phyloP scores from a whole-genome alignment of 176 grass and related monocot genomes.

The Hordeum marinum region DNA sequence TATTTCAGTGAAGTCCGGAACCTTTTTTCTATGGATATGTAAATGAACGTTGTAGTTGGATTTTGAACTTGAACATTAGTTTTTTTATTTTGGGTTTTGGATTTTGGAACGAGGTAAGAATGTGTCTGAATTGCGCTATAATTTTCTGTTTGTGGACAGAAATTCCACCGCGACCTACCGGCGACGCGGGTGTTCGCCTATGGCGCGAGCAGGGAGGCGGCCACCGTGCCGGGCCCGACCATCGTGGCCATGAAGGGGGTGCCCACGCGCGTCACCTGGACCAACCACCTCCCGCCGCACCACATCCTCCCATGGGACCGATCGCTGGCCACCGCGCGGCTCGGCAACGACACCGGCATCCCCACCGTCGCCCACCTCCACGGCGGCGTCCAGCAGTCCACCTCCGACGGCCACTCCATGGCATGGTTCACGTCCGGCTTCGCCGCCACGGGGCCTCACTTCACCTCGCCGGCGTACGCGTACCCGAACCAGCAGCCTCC shows the following conservation, averaged over 20 bases:
- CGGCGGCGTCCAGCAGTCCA: conserved; percentile 76
- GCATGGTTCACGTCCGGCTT: conserved; percentile 67
- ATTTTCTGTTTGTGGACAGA: conserved; percentile 7
- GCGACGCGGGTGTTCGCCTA: conserved; percentile 59
- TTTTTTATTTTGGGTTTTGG: too few species aligned
- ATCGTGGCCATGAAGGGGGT: conserved; percentile 54
- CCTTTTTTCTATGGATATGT: too few species aligned
- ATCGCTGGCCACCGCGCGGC: not conserved
- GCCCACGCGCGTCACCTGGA: conserved; percentile 61
- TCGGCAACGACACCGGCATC: conserved; percentile 30
- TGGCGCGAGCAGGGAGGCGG: conserved; percentile 25
- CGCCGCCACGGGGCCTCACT: conserved; percentile 34
- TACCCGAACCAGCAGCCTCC: conserved; percentile 72
- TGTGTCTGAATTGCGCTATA: not conserved
- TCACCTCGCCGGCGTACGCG: conserved; percentile 22
- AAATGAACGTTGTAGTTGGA: too few species aligned
- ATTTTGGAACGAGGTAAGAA: not conserved
- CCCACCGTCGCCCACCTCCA: conserved; percentile 84
- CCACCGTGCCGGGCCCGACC: conserved; percentile 71
- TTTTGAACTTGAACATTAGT: too few species aligned
- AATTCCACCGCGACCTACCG: conserved; percentile 81
- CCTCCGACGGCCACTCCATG: conserved; percentile 61
- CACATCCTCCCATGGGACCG: conserved; percentile 70
- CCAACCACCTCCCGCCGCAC: conserved; percentile 49
- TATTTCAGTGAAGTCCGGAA: too few species aligned